These are phyloP conservation scores for Sphaerulina vaccinii DNA, from an alignment of 2,329 filamentous ascomycete genomes.

Conservation along the genomic window DNA sequence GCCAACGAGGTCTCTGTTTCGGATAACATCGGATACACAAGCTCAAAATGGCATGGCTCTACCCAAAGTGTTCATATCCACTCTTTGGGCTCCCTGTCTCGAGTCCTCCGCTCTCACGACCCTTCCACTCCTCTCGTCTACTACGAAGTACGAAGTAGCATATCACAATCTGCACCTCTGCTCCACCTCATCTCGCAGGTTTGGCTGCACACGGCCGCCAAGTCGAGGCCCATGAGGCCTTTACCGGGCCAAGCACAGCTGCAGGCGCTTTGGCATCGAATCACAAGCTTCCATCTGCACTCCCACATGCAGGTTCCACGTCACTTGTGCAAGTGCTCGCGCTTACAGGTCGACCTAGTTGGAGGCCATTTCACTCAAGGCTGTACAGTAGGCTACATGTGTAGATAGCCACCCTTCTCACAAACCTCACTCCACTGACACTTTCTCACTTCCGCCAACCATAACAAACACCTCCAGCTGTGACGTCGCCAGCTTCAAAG, in stretches of 20 bases:
- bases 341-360: constrained; percentile 7
- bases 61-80: too few species aligned
- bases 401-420: background rate
- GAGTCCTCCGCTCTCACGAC: too few species aligned
- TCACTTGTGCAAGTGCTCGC: constrained; percentile 7
- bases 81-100: too few species aligned
- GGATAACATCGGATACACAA: too few species aligned
- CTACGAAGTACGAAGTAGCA: too few species aligned
- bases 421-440: background rate
- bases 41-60: too few species aligned
- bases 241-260: background rate
- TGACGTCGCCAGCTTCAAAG: too few species aligned
- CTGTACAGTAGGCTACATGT: background rate
- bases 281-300: background rate
- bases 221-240: background rate
- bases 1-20: too few species aligned
- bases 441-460: background rate
- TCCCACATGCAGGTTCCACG: constrained; percentile 8
- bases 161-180: too few species aligned
- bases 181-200: too few species aligned
- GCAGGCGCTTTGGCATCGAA: constrained; percentile 12
- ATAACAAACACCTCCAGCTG: background rate
- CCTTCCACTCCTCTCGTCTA: too few species aligned
- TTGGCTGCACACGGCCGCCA: too few species aligned
- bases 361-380: constrained; percentile 2